Conservation (phyloP, 2,329 filamentous ascomycete genomes). For the Cytospora piceae region DNA sequence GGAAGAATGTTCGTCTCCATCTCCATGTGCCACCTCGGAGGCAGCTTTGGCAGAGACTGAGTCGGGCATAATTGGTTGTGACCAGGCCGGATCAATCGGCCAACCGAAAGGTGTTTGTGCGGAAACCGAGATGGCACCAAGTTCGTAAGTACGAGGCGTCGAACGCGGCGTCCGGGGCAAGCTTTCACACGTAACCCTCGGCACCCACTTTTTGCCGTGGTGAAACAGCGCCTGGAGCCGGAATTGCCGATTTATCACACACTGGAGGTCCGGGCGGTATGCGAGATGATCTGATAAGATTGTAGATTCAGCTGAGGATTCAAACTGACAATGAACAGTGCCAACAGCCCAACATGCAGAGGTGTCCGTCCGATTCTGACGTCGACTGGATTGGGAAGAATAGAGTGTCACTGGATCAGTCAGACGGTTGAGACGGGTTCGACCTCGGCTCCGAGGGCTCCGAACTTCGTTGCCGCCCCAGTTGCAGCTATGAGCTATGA, state of each 20-base stretch:
- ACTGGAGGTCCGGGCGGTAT: not conserved
- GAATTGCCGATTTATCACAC: not conserved
- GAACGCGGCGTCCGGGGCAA: not conserved
- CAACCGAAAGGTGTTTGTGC: conserved; percentile 22
- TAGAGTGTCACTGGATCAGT: conserved; percentile 17
- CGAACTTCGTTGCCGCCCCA: conserved; percentile 1
- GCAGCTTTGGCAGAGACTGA: conserved; percentile 21
- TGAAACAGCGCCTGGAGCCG: conserved; percentile 15
- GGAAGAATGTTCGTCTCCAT: conserved; percentile 26
- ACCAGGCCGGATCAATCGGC: conserved; percentile 23
- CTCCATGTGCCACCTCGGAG: conserved; percentile 20
- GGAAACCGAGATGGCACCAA: conserved; percentile 29
- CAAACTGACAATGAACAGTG: not conserved
- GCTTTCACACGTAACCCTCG: conserved; percentile 22
- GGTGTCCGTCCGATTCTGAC: conserved; percentile 14
- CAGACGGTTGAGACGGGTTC: not conserved
- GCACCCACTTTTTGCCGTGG: conserved; percentile 2
- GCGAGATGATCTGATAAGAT: conserved; percentile 27
- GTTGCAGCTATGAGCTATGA: not conserved
- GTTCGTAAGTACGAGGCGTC: conserved; percentile 27
- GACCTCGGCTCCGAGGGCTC: conserved; percentile 9
- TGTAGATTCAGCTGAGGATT: not conserved
- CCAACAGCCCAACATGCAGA: conserved; percentile 1
- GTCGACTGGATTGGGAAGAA: conserved; percentile 3
- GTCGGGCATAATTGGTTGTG: conserved; percentile 24